Evolutionary conservation across 164 flowering plant species (phyloP).

Genomic region (Buxus sempervirens): DNA sequence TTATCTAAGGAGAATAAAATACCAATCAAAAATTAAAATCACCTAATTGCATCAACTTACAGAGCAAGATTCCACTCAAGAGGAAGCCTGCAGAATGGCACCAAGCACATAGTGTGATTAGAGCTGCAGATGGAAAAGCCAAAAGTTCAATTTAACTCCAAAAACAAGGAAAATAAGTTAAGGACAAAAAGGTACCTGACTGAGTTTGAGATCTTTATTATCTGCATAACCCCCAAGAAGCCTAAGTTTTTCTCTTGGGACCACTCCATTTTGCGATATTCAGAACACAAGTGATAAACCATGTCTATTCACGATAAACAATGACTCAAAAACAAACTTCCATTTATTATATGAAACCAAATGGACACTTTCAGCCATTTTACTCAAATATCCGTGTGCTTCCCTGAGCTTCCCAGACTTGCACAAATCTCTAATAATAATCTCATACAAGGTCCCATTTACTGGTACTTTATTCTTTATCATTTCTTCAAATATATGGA

Average conservation of each 20-base stretch:
- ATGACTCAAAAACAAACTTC: conserved; percentile 20
- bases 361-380: conserved; percentile 31
- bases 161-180: too few species aligned
- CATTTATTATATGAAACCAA: conserved; percentile 29
- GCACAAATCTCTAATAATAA: conserved; percentile 23
- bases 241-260: background rate
- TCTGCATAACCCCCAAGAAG: background rate
- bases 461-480: conserved; percentile 15
- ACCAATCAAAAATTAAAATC: too few species aligned
- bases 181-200: too few species aligned
- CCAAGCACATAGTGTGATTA: too few species aligned
- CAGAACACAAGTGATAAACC: conserved; percentile 15
- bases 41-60: too few species aligned
- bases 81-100: too few species aligned
- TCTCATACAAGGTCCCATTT: conserved; percentile 20
- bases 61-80: too few species aligned
- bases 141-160: too few species aligned
- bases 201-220: too few species aligned
- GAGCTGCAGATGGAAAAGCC: too few species aligned
- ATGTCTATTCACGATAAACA: background rate
- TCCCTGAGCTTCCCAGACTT: conserved; percentile 18
- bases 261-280: background rate
- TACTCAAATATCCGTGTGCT: conserved; percentile 27
- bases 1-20: too few species aligned
- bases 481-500: conserved; percentile 31